These are phyloP conservation scores for Ophiostoma fasciatum DNA, from an alignment of 2,329 filamentous ascomycete genomes.

Conservation along the genomic window DNA sequence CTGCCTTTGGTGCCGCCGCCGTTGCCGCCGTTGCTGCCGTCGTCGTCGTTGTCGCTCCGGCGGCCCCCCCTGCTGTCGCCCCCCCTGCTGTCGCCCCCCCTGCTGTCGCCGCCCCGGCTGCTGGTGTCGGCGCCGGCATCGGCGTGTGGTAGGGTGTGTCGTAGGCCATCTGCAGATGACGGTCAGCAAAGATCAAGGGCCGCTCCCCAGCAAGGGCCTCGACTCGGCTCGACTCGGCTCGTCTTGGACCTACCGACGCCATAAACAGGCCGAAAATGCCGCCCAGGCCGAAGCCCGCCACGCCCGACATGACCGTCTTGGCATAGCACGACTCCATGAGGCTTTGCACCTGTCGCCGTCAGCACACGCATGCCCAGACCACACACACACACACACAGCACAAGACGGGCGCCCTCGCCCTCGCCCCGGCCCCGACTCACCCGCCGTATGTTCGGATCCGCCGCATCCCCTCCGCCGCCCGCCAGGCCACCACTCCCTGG, in stretches of 20 bases:
- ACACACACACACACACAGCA: too few relatives aligned
- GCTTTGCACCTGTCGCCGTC: slow-evolving; percentile 57
- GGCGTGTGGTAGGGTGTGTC: slow-evolving; percentile 66
- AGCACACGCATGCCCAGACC: too few relatives aligned
- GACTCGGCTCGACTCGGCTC: not conserved
- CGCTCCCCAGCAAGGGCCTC: not conserved
- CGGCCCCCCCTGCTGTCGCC: not conserved
- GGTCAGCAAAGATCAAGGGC: not conserved
- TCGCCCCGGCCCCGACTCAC: slow-evolving; percentile 11
- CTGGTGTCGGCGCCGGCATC: slow-evolving; percentile 5
- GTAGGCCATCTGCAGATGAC: slow-evolving; percentile 93
- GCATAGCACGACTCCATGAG: slow-evolving; percentile 86
- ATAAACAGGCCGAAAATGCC: slow-evolving; percentile 95
- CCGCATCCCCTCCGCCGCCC: too few relatives aligned
- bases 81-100: not conserved
- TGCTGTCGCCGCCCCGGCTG: not conserved
- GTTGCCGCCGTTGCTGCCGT: not conserved
- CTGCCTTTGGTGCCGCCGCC: slow-evolving; percentile 1
- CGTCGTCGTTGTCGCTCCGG: not conserved
- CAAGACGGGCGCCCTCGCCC: too few relatives aligned
- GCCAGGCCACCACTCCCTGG: too few relatives aligned
- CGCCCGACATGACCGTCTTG: slow-evolving; percentile 80
- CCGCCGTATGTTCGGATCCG: slow-evolving; percentile 37
- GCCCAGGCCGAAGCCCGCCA: slow-evolving; percentile 87
- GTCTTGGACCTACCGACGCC: slow-evolving; percentile 57